Percentiles rank a stretch among this genome's conserved stretches.
Evolutionary conservation across 2,329 filamentous ascomycete species (phyloP).

Genomic region (Scopulariopsis brevicaulis): DNA sequence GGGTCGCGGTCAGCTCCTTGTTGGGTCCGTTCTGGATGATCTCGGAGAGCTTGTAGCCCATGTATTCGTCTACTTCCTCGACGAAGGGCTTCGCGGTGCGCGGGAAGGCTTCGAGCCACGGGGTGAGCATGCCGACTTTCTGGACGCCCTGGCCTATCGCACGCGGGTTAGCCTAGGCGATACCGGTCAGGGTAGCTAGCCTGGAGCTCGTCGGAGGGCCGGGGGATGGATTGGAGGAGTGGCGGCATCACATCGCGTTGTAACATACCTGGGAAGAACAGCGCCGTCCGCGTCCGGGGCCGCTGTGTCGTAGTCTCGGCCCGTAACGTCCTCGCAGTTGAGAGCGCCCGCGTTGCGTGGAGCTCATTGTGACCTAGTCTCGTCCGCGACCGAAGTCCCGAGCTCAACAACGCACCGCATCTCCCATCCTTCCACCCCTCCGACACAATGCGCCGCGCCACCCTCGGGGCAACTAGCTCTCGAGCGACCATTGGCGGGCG

Average conservation of each 20-base stretch:
- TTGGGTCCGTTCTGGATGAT: constrained; percentile 75
- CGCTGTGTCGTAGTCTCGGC: neutral
- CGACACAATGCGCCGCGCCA: constrained; percentile 7
- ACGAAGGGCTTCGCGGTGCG: constrained; percentile 62
- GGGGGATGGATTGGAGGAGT: neutral
- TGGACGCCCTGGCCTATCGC: constrained; percentile 75
- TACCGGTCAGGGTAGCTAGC: neutral
- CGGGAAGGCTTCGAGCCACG: constrained; percentile 83
- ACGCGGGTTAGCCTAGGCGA: neutral
- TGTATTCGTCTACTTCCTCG: constrained; percentile 67
- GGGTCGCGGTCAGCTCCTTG: constrained; percentile 64
- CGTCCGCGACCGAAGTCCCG: neutral
- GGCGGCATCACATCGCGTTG: neutral
- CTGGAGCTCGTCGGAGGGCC: neutral
- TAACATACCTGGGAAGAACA: constrained; percentile 46
- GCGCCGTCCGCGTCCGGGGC: constrained; percentile 32
- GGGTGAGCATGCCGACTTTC: constrained; percentile 73
- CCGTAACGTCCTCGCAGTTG: neutral
- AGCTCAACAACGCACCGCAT: constrained; percentile 2
- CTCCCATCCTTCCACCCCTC: neutral
- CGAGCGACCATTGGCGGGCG: constrained; percentile 1
- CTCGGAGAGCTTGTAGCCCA: constrained; percentile 63
- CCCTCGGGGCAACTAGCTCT: constrained; percentile 1
- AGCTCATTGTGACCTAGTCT: constrained; percentile 3
- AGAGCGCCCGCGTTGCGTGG: constrained; percentile 2